These are phyloP conservation scores for Phalaenopsis hybrid DNA, from an alignment of 116 monocot species.

Conservation along the genomic window DNA sequence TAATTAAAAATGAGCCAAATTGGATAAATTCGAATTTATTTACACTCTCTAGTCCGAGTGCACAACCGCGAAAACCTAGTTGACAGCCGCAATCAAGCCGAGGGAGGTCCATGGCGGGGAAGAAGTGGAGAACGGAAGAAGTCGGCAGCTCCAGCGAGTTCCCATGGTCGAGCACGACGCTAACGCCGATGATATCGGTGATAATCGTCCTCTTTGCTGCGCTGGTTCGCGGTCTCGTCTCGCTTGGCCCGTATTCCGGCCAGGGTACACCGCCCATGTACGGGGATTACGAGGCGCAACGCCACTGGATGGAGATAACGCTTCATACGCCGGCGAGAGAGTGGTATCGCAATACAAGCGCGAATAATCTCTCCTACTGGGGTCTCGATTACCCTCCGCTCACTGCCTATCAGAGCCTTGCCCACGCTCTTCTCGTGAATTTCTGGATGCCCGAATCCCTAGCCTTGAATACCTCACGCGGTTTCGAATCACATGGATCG, in stretches of 20 bases:
- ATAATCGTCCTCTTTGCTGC: slow-evolving; percentile 49
- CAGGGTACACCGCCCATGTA: slow-evolving; percentile 53
- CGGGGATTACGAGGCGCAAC: slow-evolving; percentile 98
- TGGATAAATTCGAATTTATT: too few relatives aligned
- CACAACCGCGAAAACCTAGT: too few relatives aligned
- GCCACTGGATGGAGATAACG: slow-evolving; percentile 99
- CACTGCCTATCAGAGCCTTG: slow-evolving; percentile 86
- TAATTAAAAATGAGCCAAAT: too few relatives aligned
- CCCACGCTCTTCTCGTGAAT: slow-evolving; percentile 60
- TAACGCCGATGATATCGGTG: slow-evolving; percentile 12
- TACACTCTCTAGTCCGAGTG: too few relatives aligned
- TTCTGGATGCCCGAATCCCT: slow-evolving; percentile 51
- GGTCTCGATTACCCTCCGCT: slow-evolving; percentile 97
- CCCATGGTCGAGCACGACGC: slow-evolving; percentile 23
- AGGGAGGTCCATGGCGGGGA: slow-evolving; percentile 9
- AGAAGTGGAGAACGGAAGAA: neutral
- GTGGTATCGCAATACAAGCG: slow-evolving; percentile 75
- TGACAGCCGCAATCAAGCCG: neutral
- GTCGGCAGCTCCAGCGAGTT: neutral
- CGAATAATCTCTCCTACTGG: slow-evolving; percentile 84
- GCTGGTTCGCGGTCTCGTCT: slow-evolving; percentile 51
- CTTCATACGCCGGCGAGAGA: slow-evolving; percentile 49
- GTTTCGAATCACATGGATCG: slow-evolving; percentile 47
- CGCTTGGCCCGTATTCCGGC: slow-evolving; percentile 83
- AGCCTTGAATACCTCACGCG: slow-evolving; percentile 48